phyloP scores from a whole-genome alignment of 257 asterid species.

The Mentha longifolia region DNA sequence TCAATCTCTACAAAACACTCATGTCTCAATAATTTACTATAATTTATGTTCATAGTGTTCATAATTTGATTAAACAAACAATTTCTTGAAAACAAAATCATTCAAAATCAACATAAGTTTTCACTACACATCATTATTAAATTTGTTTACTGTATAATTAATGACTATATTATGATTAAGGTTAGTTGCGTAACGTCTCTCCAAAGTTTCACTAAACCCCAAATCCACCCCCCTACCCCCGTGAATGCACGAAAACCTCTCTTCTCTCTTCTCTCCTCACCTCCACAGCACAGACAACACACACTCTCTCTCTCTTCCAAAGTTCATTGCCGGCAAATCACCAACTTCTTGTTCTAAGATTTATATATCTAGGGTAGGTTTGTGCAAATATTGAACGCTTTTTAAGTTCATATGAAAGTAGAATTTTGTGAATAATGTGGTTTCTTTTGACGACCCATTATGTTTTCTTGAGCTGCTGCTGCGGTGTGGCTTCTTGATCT shows the following conservation, averaged over 20 bases:
- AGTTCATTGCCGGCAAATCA: conserved; percentile 43
- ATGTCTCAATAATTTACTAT: conserved; percentile 21
- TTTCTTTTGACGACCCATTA: conserved; percentile 34
- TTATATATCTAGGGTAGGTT: conserved; percentile 30
- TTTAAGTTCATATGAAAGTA: conserved; percentile 14
- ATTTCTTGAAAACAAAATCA: conserved; percentile 26
- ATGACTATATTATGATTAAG: conserved; percentile 33
- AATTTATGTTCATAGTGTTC: no score
- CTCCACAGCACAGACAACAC: background rate
- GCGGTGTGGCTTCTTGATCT: conserved; percentile 57
- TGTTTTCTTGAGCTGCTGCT: conserved; percentile 49
- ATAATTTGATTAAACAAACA: background rate
- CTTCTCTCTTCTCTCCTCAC: conserved; percentile 27
- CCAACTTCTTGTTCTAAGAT: conserved; percentile 17
- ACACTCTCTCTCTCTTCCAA: conserved; percentile 28
- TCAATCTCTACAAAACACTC: conserved; percentile 20
- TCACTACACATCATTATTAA: conserved; percentile 30
- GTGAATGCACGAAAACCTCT: conserved; percentile 40
- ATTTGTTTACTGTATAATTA: conserved; percentile 31
- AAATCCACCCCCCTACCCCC: background rate
- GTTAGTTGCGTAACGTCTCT: conserved; percentile 67
- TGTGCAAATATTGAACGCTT: background rate
- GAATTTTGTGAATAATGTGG: conserved; percentile 42
- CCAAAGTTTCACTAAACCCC: conserved; percentile 68
- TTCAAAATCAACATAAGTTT: conserved; percentile 2